A percentile compares a stretch with the other conserved stretches of the same genome.
phyloP scores from a whole-genome alignment of 805 yeast genomes.

The Geotrichum ghanense region DNA sequence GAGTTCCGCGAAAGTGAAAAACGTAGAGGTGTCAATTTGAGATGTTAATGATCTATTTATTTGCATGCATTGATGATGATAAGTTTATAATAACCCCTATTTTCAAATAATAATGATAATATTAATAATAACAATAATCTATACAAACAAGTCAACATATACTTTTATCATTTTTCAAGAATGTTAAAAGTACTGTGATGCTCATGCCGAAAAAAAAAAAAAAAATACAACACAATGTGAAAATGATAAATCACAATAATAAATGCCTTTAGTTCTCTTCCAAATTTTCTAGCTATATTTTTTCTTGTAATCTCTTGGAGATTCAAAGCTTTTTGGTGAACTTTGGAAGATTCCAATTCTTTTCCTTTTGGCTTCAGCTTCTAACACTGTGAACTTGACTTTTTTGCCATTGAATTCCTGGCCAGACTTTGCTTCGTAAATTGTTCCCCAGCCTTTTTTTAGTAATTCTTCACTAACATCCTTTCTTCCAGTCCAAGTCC shows the following conservation, averaged over 20 bases:
- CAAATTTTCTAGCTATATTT: conserved; percentile 14
- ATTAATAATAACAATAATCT: background rate
- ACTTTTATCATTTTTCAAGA: too few relatives aligned
- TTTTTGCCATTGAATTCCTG: conserved; percentile 84
- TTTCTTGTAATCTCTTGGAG: conserved; percentile 72
- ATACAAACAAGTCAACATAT: too few relatives aligned
- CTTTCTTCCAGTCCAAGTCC: conserved; percentile 54
- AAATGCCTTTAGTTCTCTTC: background rate
- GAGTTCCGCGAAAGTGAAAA: conserved; percentile 81
- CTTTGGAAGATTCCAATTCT: conserved; percentile 57
- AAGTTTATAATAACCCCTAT: background rate
- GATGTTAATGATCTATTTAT: conserved; percentile 38
- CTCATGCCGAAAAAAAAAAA: too few relatives aligned
- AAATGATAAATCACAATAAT: too few relatives aligned
- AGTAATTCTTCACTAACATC: conserved; percentile 88
- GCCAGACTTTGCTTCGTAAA: conserved; percentile 71
- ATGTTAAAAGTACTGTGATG: too few relatives aligned
- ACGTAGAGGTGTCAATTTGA: conserved; percentile 69
- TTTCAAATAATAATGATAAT: too few relatives aligned
- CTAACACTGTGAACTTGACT: conserved; percentile 43
- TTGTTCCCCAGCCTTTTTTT: conserved; percentile 68
- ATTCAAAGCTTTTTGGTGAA: conserved; percentile 36
- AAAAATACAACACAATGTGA: too few relatives aligned
- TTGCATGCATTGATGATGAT: conserved; percentile 3
- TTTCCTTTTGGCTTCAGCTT: conserved; percentile 43